These are phyloP conservation scores for Westerdykella sp. DNA, from an alignment of 2,329 filamentous ascomycete species.

Conservation along the genomic window DNA sequence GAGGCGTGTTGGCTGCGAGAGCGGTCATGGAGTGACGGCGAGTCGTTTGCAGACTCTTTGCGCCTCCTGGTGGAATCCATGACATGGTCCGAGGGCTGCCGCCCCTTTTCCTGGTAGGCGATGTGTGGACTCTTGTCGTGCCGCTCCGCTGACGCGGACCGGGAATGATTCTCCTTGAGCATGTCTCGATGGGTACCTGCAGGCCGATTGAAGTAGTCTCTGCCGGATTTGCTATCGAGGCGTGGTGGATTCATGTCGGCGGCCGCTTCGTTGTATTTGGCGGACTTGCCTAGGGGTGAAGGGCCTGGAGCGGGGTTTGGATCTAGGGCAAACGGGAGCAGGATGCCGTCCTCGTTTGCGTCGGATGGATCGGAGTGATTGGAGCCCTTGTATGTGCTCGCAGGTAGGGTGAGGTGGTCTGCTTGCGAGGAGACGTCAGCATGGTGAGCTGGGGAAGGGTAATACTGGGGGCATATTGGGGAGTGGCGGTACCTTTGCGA, in stretches of 20 bases:
- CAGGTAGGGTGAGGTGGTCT: constrained; percentile 64
- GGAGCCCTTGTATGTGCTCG: constrained; percentile 71
- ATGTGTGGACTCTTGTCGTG: constrained; percentile 70
- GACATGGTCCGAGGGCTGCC: constrained; percentile 57
- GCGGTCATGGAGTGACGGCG: constrained; percentile 45
- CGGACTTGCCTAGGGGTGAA: constrained; percentile 32
- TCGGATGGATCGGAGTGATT: constrained; percentile 58
- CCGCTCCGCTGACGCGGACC: constrained; percentile 43
- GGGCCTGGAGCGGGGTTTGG: constrained; percentile 42
- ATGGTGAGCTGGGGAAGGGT: background rate
- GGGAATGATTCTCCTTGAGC: constrained; percentile 39
- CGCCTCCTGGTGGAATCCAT: constrained; percentile 49
- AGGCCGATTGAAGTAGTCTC: constrained; percentile 43
- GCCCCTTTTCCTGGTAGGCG: constrained; percentile 78
- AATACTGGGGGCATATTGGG: background rate
- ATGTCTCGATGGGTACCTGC: constrained; percentile 37
- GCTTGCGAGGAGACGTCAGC: constrained; percentile 12
- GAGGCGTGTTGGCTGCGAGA: constrained; percentile 34
- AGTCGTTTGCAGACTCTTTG: constrained; percentile 29
- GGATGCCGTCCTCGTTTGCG: constrained; percentile 51
- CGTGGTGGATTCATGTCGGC: constrained; percentile 1
- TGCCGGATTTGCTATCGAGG: constrained; percentile 21
- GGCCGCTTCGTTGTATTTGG: constrained; percentile 22
- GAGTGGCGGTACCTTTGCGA: constrained; percentile 27
- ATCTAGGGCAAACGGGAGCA: constrained; percentile 49